phyloP scores from a whole-genome alignment of 768 basidiomycete species.

The Leucocoprinus birnbaumii region DNA sequence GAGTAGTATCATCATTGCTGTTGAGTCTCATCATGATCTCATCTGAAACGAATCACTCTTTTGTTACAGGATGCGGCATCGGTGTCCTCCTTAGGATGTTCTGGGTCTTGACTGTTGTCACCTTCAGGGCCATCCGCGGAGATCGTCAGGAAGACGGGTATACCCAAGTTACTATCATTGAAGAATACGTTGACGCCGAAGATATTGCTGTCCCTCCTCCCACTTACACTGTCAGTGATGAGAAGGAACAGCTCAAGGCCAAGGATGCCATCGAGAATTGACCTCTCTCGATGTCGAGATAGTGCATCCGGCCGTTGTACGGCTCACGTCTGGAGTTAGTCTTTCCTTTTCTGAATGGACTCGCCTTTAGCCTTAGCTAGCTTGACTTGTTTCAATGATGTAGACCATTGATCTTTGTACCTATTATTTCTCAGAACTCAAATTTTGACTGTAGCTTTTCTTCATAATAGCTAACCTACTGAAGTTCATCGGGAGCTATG shows the following conservation, averaged over 20 bases:
- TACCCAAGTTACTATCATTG: conserved; percentile 30
- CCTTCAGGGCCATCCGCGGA: conserved; percentile 50
- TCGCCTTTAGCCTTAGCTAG: too few species aligned
- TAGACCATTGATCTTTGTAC: too few species aligned
- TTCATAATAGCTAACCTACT: too few species aligned
- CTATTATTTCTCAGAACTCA: too few species aligned
- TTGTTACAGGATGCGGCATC: conserved; percentile 74
- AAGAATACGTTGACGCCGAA: conserved; percentile 45
- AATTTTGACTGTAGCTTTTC: too few species aligned
- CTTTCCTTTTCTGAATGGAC: too few species aligned
- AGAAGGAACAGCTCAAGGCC: conserved; percentile 38
- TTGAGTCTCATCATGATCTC: not conserved
- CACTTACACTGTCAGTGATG: conserved; percentile 47
- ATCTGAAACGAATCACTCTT: conserved; percentile 2
- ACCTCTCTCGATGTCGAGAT: conserved; percentile 4
- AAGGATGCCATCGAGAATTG: conserved; percentile 2
- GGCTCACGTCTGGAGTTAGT: too few species aligned
- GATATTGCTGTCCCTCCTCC: conserved; percentile 51
- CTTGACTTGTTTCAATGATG: too few species aligned
- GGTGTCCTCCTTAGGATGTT: conserved; percentile 81
- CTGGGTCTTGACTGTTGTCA: conserved; percentile 66
- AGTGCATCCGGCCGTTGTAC: not conserved
- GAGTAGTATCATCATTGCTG: conserved; percentile 10
- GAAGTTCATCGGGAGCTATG: too few species aligned
- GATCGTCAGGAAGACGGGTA: conserved; percentile 38